Conservation (phyloP, 1,284 basidiomycete species). For the Austropuccinia psidii region DNA sequence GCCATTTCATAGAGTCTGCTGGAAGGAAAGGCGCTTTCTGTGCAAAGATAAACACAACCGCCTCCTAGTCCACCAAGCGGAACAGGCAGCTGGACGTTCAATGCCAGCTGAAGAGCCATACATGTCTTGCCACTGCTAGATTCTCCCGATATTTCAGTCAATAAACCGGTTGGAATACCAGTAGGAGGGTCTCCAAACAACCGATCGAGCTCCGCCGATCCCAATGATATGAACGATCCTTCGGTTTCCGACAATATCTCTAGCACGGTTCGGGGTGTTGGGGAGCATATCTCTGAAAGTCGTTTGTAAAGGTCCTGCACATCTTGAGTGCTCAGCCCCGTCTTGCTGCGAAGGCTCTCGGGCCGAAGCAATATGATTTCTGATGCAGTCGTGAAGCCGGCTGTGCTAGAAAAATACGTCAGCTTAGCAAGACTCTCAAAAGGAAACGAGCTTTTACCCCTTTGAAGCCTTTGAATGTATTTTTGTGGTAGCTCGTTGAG, state of each 20-base stretch:
- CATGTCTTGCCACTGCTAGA: constrained; percentile 88
- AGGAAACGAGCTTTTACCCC: background rate
- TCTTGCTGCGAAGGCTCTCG: constrained; percentile 44
- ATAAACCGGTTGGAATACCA: constrained; percentile 63
- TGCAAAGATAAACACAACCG: constrained; percentile 65
- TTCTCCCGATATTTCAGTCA: constrained; percentile 80
- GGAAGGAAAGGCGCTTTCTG: constrained; percentile 64
- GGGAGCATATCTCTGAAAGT: constrained; percentile 10
- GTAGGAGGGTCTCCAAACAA: constrained; percentile 57
- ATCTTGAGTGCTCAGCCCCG: constrained; percentile 40
- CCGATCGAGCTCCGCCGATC: constrained; percentile 37
- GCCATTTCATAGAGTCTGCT: constrained; percentile 53
- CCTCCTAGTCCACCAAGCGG: constrained; percentile 55
- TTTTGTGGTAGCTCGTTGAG: background rate
- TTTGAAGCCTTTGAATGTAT: constrained; percentile 15
- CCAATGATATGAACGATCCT: constrained; percentile 41
- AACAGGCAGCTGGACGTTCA: constrained; percentile 63
- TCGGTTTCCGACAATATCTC: constrained; percentile 31
- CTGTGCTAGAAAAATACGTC: constrained; percentile 37
- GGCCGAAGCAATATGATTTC: constrained; percentile 47
- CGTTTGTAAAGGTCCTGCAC: constrained; percentile 25
- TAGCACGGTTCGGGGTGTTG: background rate
- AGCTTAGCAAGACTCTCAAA: background rate
- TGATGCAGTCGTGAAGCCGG: constrained; percentile 43
- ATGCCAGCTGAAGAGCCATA: constrained; percentile 66